A percentile compares a stretch with the other conserved stretches of the same genome.
phyloP scores from a whole-genome alignment of 257 asterid genomes.

The Orobanche coerulescens region DNA sequence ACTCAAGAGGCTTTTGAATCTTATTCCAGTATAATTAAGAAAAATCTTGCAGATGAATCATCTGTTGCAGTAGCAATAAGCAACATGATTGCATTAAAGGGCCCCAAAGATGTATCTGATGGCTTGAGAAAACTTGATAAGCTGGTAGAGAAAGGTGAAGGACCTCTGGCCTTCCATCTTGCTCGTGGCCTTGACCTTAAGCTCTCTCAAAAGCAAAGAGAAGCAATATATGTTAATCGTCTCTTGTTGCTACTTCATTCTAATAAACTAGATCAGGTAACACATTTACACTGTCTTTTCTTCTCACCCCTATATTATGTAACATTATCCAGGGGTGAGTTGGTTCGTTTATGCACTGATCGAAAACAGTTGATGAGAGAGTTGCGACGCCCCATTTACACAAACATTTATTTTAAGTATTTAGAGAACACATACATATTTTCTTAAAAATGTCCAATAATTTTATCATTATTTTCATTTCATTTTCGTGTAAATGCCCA shows the following conservation, averaged over 20 bases:
- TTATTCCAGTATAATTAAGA: constrained; percentile 60
- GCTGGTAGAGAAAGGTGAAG: constrained; percentile 70
- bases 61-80: constrained; percentile 72
- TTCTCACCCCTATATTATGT: no score
- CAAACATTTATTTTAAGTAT: no score
- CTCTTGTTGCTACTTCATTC: constrained; percentile 71
- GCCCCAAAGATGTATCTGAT: constrained; percentile 80
- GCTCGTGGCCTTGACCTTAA: constrained; percentile 65
- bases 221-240: constrained; percentile 71
- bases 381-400: no score
- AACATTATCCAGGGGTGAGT: no score
- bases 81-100: constrained; percentile 68
- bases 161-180: constrained; percentile 50
- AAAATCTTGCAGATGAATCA: constrained; percentile 67
- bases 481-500: no score
- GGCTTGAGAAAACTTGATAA: constrained; percentile 84
- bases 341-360: no score
- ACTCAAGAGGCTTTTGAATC: constrained; percentile 65
- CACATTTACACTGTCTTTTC: constrained; percentile 1
- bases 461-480: no score
- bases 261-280: constrained; percentile 87
- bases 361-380: no score
- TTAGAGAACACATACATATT: no score
- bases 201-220: constrained; percentile 79
- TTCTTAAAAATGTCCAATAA: no score